Evolutionary conservation across 805 yeast genomes (phyloP), one percentile per base, ranked within the genome.

Genomic region (Nakazawaea peltata): DNA sequence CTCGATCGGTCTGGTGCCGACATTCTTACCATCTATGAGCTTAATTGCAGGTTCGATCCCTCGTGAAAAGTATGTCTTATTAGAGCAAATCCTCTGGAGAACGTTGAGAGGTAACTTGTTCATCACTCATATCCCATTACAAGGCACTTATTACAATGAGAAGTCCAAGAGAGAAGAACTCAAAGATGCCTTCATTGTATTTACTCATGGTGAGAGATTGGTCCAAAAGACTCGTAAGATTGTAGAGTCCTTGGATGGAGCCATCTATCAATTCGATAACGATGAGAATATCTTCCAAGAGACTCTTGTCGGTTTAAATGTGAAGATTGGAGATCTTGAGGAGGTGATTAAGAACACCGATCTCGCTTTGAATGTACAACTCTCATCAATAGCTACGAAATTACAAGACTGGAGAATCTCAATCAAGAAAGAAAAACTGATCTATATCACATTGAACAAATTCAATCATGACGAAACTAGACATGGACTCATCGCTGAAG

Each of bases 81-180:
- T 92, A 41, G 92, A 87, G 53, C 81, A 77, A 47, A 86, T 92
- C 32, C 61, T 87, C 33, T 92, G 96, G 95, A 74, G 99, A 60
- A 74, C 86, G 13, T 69, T 90, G 42, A 77, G 98, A 54, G 98
- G 98, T 49, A 92, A 92, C 56, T 63, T 94, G 45, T 85, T 73
- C 52, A 76, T 88, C 56, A 79, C 81, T 49, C 76, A 80, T 53
- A 73, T 74, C 33, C 90, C 84, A 40, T 74, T 90, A 37, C 71
- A 73, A 10, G 84, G 80, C 47, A 72, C 77, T 3, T 61, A 84
- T 15, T 63, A 68, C 44, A 90, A 85, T 48, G 59, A 69, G 23
- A 66, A 72, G 48, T 55, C 77, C 16, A 71, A 71, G 26, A 66
- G 68, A 22, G 56, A 59, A 31, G 71, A 77, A 5, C 72, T 67